phyloP scores from a whole-genome alignment of 2,329 filamentous ascomycete genomes.

The Aspergillus eucalypticola region DNA sequence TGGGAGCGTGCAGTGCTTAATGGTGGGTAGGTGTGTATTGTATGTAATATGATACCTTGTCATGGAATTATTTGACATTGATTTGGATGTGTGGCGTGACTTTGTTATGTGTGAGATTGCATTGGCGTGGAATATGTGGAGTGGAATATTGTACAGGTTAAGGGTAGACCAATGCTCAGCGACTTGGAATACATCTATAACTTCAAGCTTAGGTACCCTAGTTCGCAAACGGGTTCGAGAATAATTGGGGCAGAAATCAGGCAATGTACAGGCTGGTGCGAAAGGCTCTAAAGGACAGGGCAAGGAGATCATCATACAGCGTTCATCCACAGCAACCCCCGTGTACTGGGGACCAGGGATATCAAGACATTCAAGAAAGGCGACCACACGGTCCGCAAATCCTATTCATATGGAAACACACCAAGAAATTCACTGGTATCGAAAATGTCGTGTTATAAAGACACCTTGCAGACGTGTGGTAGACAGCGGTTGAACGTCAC shows the following conservation, averaged over 20 bases:
- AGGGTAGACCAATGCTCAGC: neutral
- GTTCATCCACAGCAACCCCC: neutral
- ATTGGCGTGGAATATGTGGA: neutral
- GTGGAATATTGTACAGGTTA: neutral
- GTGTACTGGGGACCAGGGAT: neutral
- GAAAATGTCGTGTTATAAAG: neutral
- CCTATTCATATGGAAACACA: neutral
- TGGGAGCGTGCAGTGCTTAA: neutral
- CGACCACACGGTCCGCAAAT: neutral
- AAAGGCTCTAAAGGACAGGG: neutral
- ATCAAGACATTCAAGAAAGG: neutral
- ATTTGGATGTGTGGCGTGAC: neutral
- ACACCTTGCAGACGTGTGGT: neutral
- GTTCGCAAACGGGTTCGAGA: neutral
- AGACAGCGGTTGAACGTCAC: neutral
- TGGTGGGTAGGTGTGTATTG: neutral
- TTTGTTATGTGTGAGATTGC: neutral
- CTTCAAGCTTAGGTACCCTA: neutral
- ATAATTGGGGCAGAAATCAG: neutral
- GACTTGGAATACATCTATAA: neutral
- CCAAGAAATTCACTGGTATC: slow-evolving; percentile 1
- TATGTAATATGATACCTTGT: slow-evolving; percentile 9
- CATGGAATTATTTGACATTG: neutral
- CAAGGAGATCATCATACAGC: slow-evolving; percentile 6
- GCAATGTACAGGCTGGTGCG: slow-evolving; percentile 5